phyloP scores from a whole-genome alignment of 257 asterid genomes.

The Haberlea rhodopensis region DNA sequence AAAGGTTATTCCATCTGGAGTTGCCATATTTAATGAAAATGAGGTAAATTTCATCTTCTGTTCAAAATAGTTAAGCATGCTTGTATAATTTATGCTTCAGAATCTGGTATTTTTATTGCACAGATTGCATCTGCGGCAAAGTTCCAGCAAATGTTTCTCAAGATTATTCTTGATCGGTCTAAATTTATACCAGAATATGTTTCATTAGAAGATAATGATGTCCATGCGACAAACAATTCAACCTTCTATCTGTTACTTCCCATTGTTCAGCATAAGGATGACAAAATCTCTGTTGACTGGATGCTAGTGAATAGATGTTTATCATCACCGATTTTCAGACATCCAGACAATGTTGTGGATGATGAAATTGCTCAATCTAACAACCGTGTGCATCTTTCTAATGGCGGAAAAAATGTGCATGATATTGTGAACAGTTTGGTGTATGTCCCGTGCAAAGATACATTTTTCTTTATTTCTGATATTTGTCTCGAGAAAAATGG shows the following conservation, averaged over 20 bases:
- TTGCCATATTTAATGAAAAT: constrained; percentile 49
- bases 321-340: constrained; percentile 73
- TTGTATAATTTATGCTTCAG: constrained; percentile 22
- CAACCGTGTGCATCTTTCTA: constrained; percentile 60
- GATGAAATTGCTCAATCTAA: constrained; percentile 37
- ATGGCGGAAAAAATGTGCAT: constrained; percentile 51
- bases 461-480: constrained; percentile 75
- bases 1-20: constrained; percentile 71
- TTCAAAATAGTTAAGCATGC: constrained; percentile 23
- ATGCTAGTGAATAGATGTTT: constrained; percentile 63
- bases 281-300: constrained; percentile 79
- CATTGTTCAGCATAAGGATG: constrained; percentile 38
- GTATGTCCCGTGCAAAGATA: constrained; percentile 68
- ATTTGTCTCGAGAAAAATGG: constrained; percentile 53
- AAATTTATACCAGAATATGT: constrained; percentile 60
- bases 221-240: constrained; percentile 40
- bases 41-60: constrained; percentile 47
- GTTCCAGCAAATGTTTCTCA: constrained; percentile 79
- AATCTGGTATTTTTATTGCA: constrained; percentile 26
- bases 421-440: constrained; percentile 80
- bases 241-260: constrained; percentile 87
- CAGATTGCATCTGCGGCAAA: constrained; percentile 76
- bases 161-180: constrained; percentile 71
- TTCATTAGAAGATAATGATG: constrained; percentile 46
- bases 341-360: constrained; percentile 31